Percentiles rank a stretch among this genome's conserved stretches.
Evolutionary conservation across 345 rosid species (phyloP).

Genomic region (Dovyalis caffra): DNA sequence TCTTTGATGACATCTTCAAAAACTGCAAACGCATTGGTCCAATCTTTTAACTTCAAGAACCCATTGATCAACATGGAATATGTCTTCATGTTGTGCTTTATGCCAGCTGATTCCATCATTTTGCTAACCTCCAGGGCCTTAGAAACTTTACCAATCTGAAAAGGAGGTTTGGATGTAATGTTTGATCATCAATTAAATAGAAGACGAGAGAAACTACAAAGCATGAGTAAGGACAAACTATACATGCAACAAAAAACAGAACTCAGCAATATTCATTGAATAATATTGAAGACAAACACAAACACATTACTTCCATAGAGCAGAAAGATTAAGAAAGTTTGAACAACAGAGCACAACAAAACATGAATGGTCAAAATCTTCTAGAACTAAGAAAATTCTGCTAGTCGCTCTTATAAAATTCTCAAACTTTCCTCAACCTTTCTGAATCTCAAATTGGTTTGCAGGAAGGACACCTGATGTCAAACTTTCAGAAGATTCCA

Average conservation of each 20-base stretch:
- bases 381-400: neutral
- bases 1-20: conserved; percentile 74
- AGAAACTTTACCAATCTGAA: conserved; percentile 78
- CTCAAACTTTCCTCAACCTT: neutral
- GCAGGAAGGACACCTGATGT: neutral
- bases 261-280: neutral
- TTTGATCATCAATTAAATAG: neutral
- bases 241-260: neutral
- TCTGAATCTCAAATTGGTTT: conserved; percentile 1
- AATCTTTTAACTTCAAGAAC: conserved; percentile 82
- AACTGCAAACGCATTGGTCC: conserved; percentile 88
- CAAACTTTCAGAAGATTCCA: neutral
- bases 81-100: conserved; percentile 89
- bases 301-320: neutral
- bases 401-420: neutral
- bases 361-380: neutral
- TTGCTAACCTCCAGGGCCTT: conserved; percentile 83
- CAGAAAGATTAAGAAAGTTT: conserved; percentile 5
- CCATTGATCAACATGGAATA: conserved; percentile 96
- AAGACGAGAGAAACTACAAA: neutral
- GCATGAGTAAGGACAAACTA: neutral
- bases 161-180: conserved; percentile 5
- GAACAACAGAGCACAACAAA: neutral
- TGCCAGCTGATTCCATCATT: conserved; percentile 66
- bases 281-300: neutral